phyloP scores from a whole-genome alignment of 768 basidiomycete species.

The Mycena leptocephala region DNA sequence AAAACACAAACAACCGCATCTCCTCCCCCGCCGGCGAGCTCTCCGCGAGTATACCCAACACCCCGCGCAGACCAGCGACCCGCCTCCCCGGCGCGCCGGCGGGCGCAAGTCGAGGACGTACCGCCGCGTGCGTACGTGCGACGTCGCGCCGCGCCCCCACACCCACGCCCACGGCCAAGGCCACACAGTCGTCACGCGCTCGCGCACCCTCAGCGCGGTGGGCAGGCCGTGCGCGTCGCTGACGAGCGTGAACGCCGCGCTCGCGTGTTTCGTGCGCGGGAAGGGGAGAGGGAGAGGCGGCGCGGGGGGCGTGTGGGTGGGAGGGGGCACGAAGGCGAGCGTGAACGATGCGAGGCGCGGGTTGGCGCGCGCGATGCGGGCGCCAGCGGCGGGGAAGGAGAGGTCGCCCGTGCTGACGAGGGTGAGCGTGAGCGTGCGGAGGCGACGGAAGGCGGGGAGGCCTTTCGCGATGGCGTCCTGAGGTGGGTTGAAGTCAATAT shows the following conservation, averaged over 20 bases:
- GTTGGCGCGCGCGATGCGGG: slow-evolving; percentile 74
- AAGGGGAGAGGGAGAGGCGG: slow-evolving; percentile 59
- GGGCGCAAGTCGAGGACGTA: slow-evolving; percentile 62
- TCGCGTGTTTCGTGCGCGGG: slow-evolving; percentile 59
- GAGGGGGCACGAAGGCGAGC: slow-evolving; percentile 76
- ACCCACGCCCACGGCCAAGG: too few relatives aligned
- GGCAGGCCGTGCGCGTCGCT: slow-evolving; percentile 80
- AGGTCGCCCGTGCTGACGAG: slow-evolving; percentile 80
- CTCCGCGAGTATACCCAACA: slow-evolving; percentile 68
- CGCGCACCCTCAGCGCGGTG: slow-evolving; percentile 64
- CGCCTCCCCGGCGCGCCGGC: slow-evolving; percentile 51
- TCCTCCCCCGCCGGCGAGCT: slow-evolving; percentile 79
- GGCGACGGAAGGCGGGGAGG: slow-evolving; percentile 73
- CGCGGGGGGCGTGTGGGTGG: slow-evolving; percentile 68
- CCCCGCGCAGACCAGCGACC: slow-evolving; percentile 58
- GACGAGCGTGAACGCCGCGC: slow-evolving; percentile 72
- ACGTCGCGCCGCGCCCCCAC: slow-evolving; percentile 60
- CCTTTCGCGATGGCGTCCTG: slow-evolving; percentile 78
- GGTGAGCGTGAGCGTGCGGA: slow-evolving; percentile 74
- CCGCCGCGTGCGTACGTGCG: slow-evolving; percentile 53
- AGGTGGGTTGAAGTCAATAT: background rate
- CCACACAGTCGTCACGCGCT: slow-evolving; percentile 65
- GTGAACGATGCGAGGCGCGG: slow-evolving; percentile 78
- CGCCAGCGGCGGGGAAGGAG: slow-evolving; percentile 65
- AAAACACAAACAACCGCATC: slow-evolving; percentile 73